Evolutionary conservation across 2,329 filamentous ascomycete genomes (phyloP), one percentile per base, ranked within the genome.

Genomic region (Sarocladium oryzae): DNA sequence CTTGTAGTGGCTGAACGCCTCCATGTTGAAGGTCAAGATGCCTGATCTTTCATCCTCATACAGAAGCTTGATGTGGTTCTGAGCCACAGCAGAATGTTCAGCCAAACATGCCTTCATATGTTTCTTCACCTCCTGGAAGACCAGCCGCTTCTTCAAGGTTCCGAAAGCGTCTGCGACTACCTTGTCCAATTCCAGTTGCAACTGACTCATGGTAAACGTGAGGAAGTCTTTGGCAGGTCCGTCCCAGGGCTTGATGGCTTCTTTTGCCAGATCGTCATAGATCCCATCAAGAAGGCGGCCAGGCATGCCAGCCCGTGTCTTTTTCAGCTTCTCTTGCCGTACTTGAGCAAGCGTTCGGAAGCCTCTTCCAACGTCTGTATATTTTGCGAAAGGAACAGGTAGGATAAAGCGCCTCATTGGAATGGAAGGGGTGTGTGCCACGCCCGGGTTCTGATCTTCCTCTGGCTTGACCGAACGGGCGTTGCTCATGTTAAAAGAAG

Each of bases 231-330:
- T 61, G 43, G 84, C 70, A 0, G 82, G 81, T 0, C 59, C 58
- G 1, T 72, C 60, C 85, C 85, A 88, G 1, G 79, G 75, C 7
- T 63, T 60, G 1, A 87, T 76, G 0, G 78, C 76, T n/a, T 77
- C 66, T 15, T 73, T 68, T 41, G 78, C 81, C 15, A 87, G 69
- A 0, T 71, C 70, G 24, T 82, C 76, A 20, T 84, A 81, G 0
- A 85, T 81, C 33, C 79, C 77, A 0, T 78, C 74, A 0, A 82
- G 77, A 0, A 81, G 76, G 0, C 82, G 71, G 6, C 77, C 75
- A 0, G 81, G 81, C 56, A 83, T 72, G 0, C 83, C 82, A 0
- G 79, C 75, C 16, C 71, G 72, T 23, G 76, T 77, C 11, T 79
- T 78, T 3, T 70, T 66, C 16, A 69, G 64, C 13, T 86, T 83